Conservation (phyloP, 345 rosid species). For the Cardiospermum halicacabum region DNA sequence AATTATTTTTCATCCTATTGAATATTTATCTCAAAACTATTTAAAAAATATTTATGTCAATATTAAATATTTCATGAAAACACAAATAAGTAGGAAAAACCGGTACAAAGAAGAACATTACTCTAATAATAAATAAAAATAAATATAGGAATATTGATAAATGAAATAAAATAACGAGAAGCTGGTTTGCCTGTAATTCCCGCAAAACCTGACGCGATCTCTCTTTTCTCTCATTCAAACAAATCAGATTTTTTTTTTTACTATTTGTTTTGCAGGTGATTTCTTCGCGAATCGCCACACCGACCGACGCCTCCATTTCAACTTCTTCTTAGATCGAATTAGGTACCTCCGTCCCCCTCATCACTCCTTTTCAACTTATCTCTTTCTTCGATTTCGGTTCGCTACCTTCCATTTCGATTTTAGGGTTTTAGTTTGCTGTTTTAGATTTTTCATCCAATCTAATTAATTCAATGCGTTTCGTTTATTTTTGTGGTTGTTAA, state of each 20-base stretch:
- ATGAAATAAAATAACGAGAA: background rate
- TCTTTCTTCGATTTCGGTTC: background rate
- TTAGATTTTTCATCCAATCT: background rate
- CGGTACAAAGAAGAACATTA: no score
- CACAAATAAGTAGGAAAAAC: no score
- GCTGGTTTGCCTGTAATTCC: slow-evolving; percentile 21
- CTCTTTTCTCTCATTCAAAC: background rate
- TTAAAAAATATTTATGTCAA: no score
- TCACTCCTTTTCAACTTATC: background rate
- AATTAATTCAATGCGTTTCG: background rate
- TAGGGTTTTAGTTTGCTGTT: slow-evolving; percentile 6
- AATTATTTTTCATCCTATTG: no score
- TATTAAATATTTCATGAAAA: no score
- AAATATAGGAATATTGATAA: background rate
- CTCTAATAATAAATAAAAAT: background rate
- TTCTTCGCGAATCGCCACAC: slow-evolving; percentile 9
- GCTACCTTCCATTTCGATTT: slow-evolving; percentile 3
- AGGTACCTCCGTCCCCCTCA: slow-evolving; percentile 23
- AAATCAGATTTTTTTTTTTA: background rate
- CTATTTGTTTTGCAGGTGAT: background rate
- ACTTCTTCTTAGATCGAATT: slow-evolving; percentile 25
- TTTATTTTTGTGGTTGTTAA: background rate
- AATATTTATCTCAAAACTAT: no score
- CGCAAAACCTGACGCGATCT: slow-evolving; percentile 28
- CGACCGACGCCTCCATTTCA: slow-evolving; percentile 15